Conservation (phyloP, 805 yeast species). For the Spathaspora passalidarum region DNA sequence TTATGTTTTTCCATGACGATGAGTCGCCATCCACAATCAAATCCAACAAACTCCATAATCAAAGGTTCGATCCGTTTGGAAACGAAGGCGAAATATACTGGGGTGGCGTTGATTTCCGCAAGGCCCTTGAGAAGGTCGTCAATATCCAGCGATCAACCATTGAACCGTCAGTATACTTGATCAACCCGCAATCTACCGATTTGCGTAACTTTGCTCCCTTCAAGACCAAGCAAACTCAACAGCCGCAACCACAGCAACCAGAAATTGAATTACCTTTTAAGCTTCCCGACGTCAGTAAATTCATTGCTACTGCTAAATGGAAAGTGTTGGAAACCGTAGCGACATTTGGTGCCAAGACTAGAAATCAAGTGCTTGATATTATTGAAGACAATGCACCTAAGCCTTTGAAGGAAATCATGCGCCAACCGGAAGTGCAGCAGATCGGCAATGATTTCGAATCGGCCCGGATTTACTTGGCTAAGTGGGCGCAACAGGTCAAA, state of each 20-base stretch:
- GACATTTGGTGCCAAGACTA: slow-evolving; percentile 53
- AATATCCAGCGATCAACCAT: slow-evolving; percentile 65
- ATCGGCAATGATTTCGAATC: slow-evolving; percentile 90
- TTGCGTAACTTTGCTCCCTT: slow-evolving; percentile 52
- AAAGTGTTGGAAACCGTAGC: slow-evolving; percentile 81
- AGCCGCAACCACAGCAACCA: neutral
- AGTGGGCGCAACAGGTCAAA: slow-evolving; percentile 94
- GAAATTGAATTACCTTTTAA: slow-evolving; percentile 19
- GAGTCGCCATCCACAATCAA: slow-evolving; percentile 72
- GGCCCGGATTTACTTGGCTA: slow-evolving; percentile 87
- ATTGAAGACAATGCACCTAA: slow-evolving; percentile 65
- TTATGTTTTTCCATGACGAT: slow-evolving; percentile 89
- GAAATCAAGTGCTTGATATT: slow-evolving; percentile 56
- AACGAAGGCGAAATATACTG: slow-evolving; percentile 59
- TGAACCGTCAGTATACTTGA: slow-evolving; percentile 68
- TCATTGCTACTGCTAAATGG: slow-evolving; percentile 78
- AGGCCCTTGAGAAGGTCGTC: slow-evolving; percentile 50
- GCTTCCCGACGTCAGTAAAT: slow-evolving; percentile 41
- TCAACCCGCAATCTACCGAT: slow-evolving; percentile 76
- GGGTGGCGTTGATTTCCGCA: slow-evolving; percentile 86
- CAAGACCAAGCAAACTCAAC: slow-evolving; percentile 13
- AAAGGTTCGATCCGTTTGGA: slow-evolving; percentile 73
- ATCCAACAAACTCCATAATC: slow-evolving; percentile 57
- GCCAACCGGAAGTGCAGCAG: slow-evolving; percentile 74
- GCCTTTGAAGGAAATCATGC: slow-evolving; percentile 55